A percentile compares a stretch with the other conserved stretches of the same genome.
Conservation (phyloP, 768 basidiomycete species). For the Fomitopsis serialis region DNA sequence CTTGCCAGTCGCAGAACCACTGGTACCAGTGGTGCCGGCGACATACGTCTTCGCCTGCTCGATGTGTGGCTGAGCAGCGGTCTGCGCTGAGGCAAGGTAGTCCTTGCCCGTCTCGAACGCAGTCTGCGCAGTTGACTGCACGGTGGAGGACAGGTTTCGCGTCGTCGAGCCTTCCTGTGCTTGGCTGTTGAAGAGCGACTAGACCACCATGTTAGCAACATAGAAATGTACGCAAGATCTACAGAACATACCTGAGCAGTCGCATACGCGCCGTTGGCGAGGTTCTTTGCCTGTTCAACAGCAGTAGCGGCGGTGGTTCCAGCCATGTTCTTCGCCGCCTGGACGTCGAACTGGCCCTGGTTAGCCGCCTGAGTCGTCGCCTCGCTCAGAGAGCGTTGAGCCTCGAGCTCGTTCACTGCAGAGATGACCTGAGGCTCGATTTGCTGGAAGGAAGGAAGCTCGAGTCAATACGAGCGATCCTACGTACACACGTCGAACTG, state of each 20-base stretch:
- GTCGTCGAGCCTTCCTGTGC: conserved; percentile 3
- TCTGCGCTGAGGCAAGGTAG: conserved; percentile 26
- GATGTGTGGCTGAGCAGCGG: conserved; percentile 31
- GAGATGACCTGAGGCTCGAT: conserved; percentile 15
- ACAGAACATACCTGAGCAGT: conserved; percentile 36
- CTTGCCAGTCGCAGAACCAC: conserved; percentile 2
- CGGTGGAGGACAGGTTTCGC: conserved; percentile 19
- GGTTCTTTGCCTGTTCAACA: conserved; percentile 48
- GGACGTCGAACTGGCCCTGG: conserved; percentile 49
- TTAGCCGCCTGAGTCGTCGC: conserved; percentile 49
- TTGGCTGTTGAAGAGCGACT: conserved; percentile 18
- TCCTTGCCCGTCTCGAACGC: conserved; percentile 28
- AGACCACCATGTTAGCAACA: not conserved
- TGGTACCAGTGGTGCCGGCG: not conserved
- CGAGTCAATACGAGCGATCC: not conserved
- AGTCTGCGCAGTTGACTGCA: conserved; percentile 30
- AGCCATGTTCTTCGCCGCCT: conserved; percentile 29
- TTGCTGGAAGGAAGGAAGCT: conserved; percentile 5
- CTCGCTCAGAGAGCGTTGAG: conserved; percentile 16
- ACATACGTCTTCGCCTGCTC: conserved; percentile 18
- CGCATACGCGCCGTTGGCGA: conserved; percentile 37
- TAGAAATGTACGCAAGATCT: not conserved
- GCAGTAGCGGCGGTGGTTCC: conserved; percentile 38
- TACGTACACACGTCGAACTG: not conserved
- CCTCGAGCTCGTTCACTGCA: conserved; percentile 25